phyloP scores from a whole-genome alignment of 805 yeast species.

The Torulaspora gathmanii region DNA sequence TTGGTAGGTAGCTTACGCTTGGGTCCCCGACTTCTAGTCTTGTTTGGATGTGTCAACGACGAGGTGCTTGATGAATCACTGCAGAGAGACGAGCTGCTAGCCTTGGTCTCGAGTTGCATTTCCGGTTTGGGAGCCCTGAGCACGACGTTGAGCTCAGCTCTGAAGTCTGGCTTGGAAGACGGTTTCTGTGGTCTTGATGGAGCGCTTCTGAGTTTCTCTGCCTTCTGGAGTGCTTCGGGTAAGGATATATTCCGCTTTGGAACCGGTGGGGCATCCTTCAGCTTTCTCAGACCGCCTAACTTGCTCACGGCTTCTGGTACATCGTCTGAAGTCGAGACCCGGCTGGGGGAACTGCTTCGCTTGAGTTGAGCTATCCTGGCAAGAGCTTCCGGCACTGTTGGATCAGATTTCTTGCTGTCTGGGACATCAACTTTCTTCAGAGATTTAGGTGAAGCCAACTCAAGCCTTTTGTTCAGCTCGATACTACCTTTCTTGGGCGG shows the following conservation, averaged over 20 bases:
- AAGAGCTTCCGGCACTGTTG: slow-evolving; percentile 25
- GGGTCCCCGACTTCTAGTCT: slow-evolving; percentile 38
- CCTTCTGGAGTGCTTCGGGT: slow-evolving; percentile 30
- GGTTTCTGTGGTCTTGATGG: background rate
- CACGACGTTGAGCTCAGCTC: slow-evolving; percentile 16
- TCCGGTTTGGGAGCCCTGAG: slow-evolving; percentile 10
- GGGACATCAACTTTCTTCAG: slow-evolving; percentile 8
- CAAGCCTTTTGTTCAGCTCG: background rate
- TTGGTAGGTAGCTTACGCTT: slow-evolving; percentile 37
- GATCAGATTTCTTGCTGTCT: slow-evolving; percentile 6
- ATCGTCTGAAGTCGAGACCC: background rate
- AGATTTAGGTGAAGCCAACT: background rate
- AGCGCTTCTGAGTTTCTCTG: slow-evolving; percentile 14
- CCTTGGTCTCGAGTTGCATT: background rate
- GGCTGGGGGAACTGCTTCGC: slow-evolving; percentile 3
- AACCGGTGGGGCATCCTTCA: slow-evolving; percentile 22
- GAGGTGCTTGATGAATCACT: background rate
- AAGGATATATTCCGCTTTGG: slow-evolving; percentile 30
- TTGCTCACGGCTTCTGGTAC: slow-evolving; percentile 20
- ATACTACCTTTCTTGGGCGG: background rate
- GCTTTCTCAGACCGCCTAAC: slow-evolving; percentile 10
- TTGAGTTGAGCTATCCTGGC: slow-evolving; percentile 5
- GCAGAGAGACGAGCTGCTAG: too few relatives aligned
- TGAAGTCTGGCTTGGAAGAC: slow-evolving; percentile 4
- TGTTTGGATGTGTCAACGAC: slow-evolving; percentile 31